A percentile compares a stretch with the other conserved stretches of the same genome.
phyloP scores from a whole-genome alignment of 1,284 basidiomycete genomes.

The Sporisorium graminicola region DNA sequence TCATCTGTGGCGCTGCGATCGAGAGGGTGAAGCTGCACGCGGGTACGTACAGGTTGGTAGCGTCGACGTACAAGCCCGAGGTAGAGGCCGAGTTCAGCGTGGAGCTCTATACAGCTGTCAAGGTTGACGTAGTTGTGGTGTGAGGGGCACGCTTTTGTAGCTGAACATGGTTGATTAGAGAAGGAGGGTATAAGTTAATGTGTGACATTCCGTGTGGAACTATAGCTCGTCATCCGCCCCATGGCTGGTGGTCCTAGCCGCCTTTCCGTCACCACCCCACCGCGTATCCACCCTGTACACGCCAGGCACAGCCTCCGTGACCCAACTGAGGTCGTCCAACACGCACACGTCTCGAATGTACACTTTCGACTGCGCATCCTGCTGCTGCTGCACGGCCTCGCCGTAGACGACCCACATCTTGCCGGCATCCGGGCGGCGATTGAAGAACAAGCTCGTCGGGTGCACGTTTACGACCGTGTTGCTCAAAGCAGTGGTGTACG shows the following conservation, averaged over 20 bases:
- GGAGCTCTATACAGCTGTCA: conserved; percentile 42
- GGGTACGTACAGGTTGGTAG: conserved; percentile 34
- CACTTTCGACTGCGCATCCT: conserved; percentile 74
- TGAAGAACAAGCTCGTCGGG: conserved; percentile 93
- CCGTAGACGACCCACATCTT: conserved; percentile 89
- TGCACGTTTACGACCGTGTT: conserved; percentile 81
- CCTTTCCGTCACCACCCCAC: not conserved
- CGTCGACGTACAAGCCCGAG: conserved; percentile 34
- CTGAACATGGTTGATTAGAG: not conserved
- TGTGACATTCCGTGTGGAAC: not conserved
- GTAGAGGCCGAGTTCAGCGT: conserved; percentile 30
- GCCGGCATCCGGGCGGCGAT: conserved; percentile 85
- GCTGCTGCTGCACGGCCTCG: conserved; percentile 77
- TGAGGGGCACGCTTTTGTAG: not conserved
- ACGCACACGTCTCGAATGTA: conserved; percentile 75
- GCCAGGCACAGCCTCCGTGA: conserved; percentile 68
- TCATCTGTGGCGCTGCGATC: conserved; percentile 37
- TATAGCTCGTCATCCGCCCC: too few species aligned
- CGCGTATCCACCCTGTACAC: conserved; percentile 17
- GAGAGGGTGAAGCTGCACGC: conserved; percentile 17
- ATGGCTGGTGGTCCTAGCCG: not conserved
- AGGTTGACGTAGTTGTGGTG: conserved; percentile 18
- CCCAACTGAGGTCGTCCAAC: conserved; percentile 29
- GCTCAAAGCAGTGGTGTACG: conserved; percentile 85
- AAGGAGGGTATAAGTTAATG: not conserved